Base-by-base conservation (phyloP, 805 yeast genomes). In the Ogataea minuta region DNA sequence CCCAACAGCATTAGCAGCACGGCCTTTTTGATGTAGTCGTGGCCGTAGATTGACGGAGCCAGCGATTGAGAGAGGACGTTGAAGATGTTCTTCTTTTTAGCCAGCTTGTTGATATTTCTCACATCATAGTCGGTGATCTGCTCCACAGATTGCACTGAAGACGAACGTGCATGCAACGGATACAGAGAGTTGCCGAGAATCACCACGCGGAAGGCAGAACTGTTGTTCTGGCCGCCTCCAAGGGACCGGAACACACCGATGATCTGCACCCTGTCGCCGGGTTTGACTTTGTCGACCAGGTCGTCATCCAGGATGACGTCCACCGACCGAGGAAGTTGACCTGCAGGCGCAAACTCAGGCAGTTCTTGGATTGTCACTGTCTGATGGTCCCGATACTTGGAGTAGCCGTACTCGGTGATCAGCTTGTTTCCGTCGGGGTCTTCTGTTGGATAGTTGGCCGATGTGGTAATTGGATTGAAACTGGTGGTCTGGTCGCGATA, bases 341-440 rank as follows among this genome's bases (percentile, higher is more conserved):
- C 99, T 0, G 98, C 95, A 11, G 98, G 99, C 1, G 98, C 96
- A 47, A 82, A 73, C 66, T 93, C 98, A 1, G 99, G 98, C 87
- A 93, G 86, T 67, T 93, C 99, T 63, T 93, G 99, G 25, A 93
- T 83, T 0, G 96, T 78, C 25, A 93, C 75, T 27, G 88, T 84
- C 65, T 93, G 99, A 60, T 91, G 96, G 64, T 93, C 99, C 53
- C 91, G 74, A 61, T 87, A 93, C 20, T 95, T 88, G 6, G 90
- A 82, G 57, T 81, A 84, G 1, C 99, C 99, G 56, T 87, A 93
- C 61, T 93, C 98, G 0, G 96, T 90, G 13, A 77, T 72, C 49
- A 93, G 67, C 52, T 86, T 87, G 64, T 90, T 82, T 6, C 97
- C 97, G 32, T 88, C 93, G 12, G 85, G 75, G 57, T 93, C 99